These are phyloP conservation scores for Xylaria intraflava DNA, from an alignment of 495 filamentous ascomycete species.

Conservation along the genomic window DNA sequence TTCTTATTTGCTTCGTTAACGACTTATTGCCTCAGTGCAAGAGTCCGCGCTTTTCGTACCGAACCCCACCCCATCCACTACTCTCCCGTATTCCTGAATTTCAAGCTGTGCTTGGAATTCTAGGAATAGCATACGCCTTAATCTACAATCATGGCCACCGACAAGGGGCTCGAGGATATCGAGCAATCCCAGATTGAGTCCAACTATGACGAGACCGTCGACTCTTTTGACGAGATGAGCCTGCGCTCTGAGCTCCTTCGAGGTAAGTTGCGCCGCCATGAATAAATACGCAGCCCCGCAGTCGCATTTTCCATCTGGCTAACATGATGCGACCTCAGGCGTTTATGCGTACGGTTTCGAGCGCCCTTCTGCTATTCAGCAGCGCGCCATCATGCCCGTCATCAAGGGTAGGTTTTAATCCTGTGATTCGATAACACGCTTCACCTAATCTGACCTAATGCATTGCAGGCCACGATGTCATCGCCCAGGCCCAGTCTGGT, in stretches of 20 bases:
- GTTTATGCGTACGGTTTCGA: conserved; percentile 99
- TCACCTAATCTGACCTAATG: conserved; percentile 1
- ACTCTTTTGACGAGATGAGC: conserved; percentile 97
- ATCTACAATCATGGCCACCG: conserved; percentile 90
- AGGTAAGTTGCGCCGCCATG: conserved; percentile 51
- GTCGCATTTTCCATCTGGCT: not conserved
- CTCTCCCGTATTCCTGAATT: conserved; percentile 45
- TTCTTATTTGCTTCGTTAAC: conserved; percentile 33
- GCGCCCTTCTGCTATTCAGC: conserved; percentile 97
- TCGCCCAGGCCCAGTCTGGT: conserved; percentile 97
- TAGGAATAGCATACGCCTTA: conserved; percentile 39
- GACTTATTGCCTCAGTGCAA: conserved; percentile 33
- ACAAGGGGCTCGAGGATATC: conserved; percentile 96
- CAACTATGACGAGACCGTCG: conserved; percentile 99
- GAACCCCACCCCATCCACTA: conserved; percentile 37
- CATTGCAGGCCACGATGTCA: conserved; percentile 83
- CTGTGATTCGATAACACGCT: conserved; percentile 5
- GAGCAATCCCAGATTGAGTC: conserved; percentile 91
- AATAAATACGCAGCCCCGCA: not conserved
- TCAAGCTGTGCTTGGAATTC: conserved; percentile 67
- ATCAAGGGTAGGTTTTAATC: conserved; percentile 81
- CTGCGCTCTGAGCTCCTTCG: conserved; percentile 94
- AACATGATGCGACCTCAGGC: conserved; percentile 44
- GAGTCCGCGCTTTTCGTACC: conserved; percentile 35
- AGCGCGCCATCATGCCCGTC: conserved; percentile 98